Conservation (phyloP, 306 rosid species). For the Carpinus fangiana region DNA sequence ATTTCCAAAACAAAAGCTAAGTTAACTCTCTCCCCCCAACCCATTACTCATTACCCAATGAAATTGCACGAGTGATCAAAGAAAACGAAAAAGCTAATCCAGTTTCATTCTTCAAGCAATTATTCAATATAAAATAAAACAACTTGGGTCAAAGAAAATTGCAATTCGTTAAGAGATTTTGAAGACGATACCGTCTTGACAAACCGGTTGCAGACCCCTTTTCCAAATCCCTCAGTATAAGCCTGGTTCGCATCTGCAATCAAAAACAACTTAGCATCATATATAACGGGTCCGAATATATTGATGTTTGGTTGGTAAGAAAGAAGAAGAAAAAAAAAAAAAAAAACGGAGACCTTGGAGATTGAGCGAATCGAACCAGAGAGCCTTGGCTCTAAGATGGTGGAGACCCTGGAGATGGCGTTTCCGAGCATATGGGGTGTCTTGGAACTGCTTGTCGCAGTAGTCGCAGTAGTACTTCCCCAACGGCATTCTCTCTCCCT, state of each 20-base stretch:
- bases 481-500: conserved; percentile 41
- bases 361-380: conserved; percentile 83
- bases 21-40: neutral
- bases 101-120: conserved; percentile 14
- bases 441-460: conserved; percentile 80
- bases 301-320: neutral
- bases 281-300: neutral
- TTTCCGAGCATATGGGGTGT: conserved; percentile 62
- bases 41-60: neutral
- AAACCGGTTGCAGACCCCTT: conserved; percentile 26
- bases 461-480: conserved; percentile 75
- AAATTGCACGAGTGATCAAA: neutral
- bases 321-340: neutral
- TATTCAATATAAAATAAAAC: neutral
- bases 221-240: too few relatives aligned
- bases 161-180: neutral
- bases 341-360: conserved; percentile 26
- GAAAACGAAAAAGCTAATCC: neutral
- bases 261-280: neutral
- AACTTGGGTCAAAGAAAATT: conserved; percentile 9
- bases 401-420: conserved; percentile 70
- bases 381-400: conserved; percentile 76
- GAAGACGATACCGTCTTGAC: conserved; percentile 47
- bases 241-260: conserved; percentile 31
- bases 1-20: neutral